Conservation (phyloP, 2,329 filamentous ascomycete species). For the Fusarium bactridioides region DNA sequence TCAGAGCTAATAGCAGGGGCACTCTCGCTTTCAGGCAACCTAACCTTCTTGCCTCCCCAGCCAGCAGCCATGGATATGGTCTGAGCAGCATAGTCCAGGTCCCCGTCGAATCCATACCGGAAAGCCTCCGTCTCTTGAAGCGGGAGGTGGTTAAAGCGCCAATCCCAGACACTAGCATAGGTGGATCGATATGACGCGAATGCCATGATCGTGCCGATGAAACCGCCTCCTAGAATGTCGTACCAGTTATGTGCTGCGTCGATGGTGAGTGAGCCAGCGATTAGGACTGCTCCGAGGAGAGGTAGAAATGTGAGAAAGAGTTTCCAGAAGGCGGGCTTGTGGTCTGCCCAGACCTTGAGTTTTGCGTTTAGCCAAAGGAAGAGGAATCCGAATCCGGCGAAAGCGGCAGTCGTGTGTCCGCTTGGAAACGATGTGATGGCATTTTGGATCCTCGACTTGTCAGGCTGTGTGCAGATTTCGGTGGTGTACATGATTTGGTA, state of each 20-base stretch:
- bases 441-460: conserved; percentile 64
- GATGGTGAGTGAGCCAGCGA: conserved; percentile 69
- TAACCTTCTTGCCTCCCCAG: conserved; percentile 39
- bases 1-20: conserved; percentile 8
- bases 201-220: conserved; percentile 70
- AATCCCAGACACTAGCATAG: conserved; percentile 75
- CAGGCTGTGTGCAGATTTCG: conserved; percentile 65
- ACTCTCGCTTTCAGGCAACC: conserved; percentile 14
- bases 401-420: conserved; percentile 71
- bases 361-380: conserved; percentile 76
- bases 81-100: conserved; percentile 25
- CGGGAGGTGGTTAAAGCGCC: conserved; percentile 72
- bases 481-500: conserved; percentile 69
- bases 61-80: conserved; percentile 39
- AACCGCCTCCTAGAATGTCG: conserved; percentile 69
- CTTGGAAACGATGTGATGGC: conserved; percentile 72
- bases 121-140: conserved; percentile 54
- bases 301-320: conserved; percentile 65
- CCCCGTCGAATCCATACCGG: conserved; percentile 27
- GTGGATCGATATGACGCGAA: conserved; percentile 70
- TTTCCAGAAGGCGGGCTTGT: conserved; percentile 74
- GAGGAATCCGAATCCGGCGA: conserved; percentile 69
- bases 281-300: conserved; percentile 65
- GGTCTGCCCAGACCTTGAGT: conserved; percentile 73
- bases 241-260: conserved; percentile 76